Conservation (phyloP, 345 rosid genomes). For the Salix purpurea region DNA sequence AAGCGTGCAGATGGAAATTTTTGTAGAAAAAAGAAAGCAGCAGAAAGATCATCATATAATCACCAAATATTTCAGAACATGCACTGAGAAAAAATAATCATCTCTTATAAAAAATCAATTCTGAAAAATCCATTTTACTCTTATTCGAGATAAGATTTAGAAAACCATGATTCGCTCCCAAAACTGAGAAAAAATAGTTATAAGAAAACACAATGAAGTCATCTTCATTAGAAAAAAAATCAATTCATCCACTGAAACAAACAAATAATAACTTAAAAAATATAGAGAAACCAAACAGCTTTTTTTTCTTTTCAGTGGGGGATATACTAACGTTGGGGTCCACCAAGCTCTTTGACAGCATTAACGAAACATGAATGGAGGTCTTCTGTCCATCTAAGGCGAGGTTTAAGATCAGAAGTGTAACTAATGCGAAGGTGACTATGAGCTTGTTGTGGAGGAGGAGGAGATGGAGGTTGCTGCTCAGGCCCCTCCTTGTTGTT, state of each 20-base stretch:
- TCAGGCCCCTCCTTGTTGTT: background rate
- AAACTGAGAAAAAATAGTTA: background rate
- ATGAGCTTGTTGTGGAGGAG: no score
- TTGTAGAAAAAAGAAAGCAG: background rate
- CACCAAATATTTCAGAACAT: background rate
- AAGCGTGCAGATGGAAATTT: no score
- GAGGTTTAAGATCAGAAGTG: slow-evolving; percentile 2
- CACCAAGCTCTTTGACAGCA: slow-evolving; percentile 25
- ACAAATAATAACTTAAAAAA: background rate
- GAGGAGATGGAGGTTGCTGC: background rate
- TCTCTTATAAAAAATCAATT: background rate
- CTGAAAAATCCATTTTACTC: background rate
- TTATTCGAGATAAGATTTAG: background rate
- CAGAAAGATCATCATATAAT: background rate
- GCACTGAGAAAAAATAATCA: background rate
- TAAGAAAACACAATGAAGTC: background rate
- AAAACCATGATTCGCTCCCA: background rate
- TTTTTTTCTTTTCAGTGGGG: background rate
- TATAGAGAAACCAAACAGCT: background rate
- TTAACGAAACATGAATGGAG: slow-evolving; percentile 19
- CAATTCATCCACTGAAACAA: background rate
- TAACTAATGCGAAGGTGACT: background rate
- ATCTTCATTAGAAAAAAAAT: background rate
- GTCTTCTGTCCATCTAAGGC: slow-evolving; percentile 13
- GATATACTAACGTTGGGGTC: slow-evolving; percentile 24